Evolutionary conservation across 2,329 filamentous ascomycete genomes (phyloP).

Genomic region (Fusarium austroafricanum): DNA sequence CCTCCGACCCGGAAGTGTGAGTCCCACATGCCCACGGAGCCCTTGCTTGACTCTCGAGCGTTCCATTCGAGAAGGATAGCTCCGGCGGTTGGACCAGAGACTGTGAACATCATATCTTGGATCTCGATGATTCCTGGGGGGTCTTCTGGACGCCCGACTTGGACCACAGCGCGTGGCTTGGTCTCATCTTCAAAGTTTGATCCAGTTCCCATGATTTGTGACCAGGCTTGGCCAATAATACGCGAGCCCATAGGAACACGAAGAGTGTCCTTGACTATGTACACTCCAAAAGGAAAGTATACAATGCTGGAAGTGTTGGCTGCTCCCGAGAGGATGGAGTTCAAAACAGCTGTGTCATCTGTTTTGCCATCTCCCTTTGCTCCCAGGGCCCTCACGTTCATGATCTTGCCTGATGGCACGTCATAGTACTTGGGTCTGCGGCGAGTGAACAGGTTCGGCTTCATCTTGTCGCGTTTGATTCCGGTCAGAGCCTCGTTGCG

Average conservation of each 20-base stretch:
- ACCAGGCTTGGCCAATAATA: conserved; percentile 61
- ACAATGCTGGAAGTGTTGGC: conserved; percentile 51
- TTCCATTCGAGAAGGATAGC: conserved; percentile 61
- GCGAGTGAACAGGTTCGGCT: conserved; percentile 18
- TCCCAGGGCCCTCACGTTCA: conserved; percentile 48
- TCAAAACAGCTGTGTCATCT: conserved; percentile 65
- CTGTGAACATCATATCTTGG: conserved; percentile 72
- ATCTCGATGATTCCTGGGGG: conserved; percentile 68
- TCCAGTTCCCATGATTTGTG: conserved; percentile 58
- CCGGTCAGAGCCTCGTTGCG: conserved; percentile 3
- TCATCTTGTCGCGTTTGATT: conserved; percentile 9
- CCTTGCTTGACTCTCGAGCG: conserved; percentile 54
- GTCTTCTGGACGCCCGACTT: conserved; percentile 67
- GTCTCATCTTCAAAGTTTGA: conserved; percentile 34
- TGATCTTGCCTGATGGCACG: conserved; percentile 11
- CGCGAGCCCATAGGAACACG: conserved; percentile 57
- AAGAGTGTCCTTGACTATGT: conserved; percentile 59
- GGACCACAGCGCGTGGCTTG: conserved; percentile 65
- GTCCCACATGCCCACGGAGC: conserved; percentile 64
- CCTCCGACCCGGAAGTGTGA: conserved; percentile 60
- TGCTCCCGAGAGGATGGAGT: conserved; percentile 47
- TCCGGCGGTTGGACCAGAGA: conserved; percentile 14
- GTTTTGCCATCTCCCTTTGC: conserved; percentile 72
- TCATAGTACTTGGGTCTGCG: conserved; percentile 27
- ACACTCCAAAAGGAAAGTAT: conserved; percentile 58